phyloP scores from a whole-genome alignment of 805 yeast genomes.

The Metschnikowia peoriensis region DNA sequence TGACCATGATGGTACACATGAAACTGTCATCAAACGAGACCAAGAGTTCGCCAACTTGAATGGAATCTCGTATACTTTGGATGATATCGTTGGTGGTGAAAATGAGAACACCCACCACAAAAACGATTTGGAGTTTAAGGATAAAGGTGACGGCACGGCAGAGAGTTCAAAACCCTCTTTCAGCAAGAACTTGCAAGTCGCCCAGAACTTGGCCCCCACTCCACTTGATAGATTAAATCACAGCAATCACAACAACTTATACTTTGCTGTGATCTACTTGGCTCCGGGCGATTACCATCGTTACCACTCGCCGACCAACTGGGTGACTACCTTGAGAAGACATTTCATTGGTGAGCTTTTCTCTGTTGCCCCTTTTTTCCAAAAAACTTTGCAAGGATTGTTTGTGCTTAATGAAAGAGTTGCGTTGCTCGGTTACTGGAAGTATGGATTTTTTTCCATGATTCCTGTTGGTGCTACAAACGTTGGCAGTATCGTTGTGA shows the following conservation, averaged over 20 bases:
- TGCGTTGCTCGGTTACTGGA: slow-evolving; percentile 93
- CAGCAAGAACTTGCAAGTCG: slow-evolving; percentile 37
- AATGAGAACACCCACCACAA: slow-evolving; percentile 42
- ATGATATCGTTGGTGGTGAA: slow-evolving; percentile 63
- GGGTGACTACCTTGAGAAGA: slow-evolving; percentile 93
- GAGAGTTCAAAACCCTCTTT: slow-evolving; percentile 30
- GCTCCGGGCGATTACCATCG: slow-evolving; percentile 99
- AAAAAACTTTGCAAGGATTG: slow-evolving; percentile 77
- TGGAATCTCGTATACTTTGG: slow-evolving; percentile 69
- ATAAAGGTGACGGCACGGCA: slow-evolving; percentile 66
- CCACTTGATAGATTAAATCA: slow-evolving; percentile 29
- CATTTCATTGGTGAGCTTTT: slow-evolving; percentile 95
- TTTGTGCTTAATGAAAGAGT: slow-evolving; percentile 94
- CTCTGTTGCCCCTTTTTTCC: slow-evolving; percentile 96
- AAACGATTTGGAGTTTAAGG: slow-evolving; percentile 49
- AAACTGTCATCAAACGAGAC: slow-evolving; percentile 49
- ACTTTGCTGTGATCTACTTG: slow-evolving; percentile 85
- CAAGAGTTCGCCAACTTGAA: slow-evolving; percentile 75
- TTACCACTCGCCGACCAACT: slow-evolving; percentile 91
- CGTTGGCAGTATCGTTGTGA: slow-evolving; percentile 90
- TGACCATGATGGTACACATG: slow-evolving; percentile 39
- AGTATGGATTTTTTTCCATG: slow-evolving; percentile 96
- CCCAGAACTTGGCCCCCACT: slow-evolving; percentile 40
- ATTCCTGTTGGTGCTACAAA: slow-evolving; percentile 99
- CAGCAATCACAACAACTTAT: slow-evolving; percentile 55